These are phyloP conservation scores for Phenoliferia sp. DNA, from an alignment of 1,284 basidiomycete species.

Conservation along the genomic window DNA sequence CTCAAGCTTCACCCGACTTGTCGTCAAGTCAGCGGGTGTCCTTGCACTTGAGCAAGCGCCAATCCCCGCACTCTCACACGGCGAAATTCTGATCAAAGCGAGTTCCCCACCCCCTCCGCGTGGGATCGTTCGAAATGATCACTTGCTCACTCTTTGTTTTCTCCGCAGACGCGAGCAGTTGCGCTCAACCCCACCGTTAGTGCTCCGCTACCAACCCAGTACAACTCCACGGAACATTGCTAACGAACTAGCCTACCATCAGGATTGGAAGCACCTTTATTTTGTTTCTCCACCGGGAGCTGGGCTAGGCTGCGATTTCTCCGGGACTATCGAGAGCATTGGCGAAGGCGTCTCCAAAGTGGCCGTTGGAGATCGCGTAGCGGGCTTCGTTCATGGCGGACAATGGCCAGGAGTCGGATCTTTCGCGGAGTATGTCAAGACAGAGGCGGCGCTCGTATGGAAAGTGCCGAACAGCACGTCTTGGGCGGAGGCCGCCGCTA, in stretches of 20 bases:
- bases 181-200: slow-evolving; percentile 15
- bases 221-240: not conserved
- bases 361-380: slow-evolving; percentile 56
- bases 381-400: slow-evolving; percentile 49
- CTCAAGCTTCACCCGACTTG: too few species aligned
- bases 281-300: slow-evolving; percentile 38
- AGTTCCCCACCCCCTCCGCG: not conserved
- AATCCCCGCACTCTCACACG: not conserved
- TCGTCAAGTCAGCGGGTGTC: not conserved
- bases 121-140: not conserved
- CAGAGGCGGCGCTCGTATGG: slow-evolving; percentile 36
- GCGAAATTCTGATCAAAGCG: slow-evolving; percentile 22
- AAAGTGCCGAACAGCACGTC: slow-evolving; percentile 45
- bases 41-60: not conserved
- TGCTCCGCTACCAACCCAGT: not conserved
- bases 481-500: slow-evolving; percentile 48
- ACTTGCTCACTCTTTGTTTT: not conserved
- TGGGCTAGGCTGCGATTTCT: slow-evolving; percentile 55
- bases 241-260: not conserved
- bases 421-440: slow-evolving; percentile 46
- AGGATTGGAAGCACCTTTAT: slow-evolving; percentile 42
- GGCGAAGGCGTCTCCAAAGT: slow-evolving; percentile 53
- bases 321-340: slow-evolving; percentile 54
- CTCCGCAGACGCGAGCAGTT: slow-evolving; percentile 19
- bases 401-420: slow-evolving; percentile 39